Base-by-base conservation (phyloP, 1,284 basidiomycete genomes). In the Athelia psychrophila region DNA sequence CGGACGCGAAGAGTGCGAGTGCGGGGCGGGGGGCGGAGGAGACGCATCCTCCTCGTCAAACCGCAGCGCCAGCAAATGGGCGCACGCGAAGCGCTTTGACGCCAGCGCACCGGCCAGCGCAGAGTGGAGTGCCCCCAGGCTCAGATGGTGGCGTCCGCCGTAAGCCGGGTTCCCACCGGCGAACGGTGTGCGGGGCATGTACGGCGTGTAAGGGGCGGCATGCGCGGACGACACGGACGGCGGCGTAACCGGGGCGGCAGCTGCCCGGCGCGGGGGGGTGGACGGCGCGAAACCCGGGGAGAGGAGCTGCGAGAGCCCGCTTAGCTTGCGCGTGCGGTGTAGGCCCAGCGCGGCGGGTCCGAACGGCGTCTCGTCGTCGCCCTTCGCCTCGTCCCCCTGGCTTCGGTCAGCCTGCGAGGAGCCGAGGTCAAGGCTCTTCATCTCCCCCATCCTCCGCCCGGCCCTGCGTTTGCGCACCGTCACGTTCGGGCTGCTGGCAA, bases 11-110 rank as follows among this genome's bases (percentile, higher is more conserved):
- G n/a, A n/a, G n/a, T n/a, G n/a, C n/a, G n/a, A n/a, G n/a, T n/a
- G n/a, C n/a, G n/a, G n/a, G n/a, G n/a, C n/a, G n/a, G n/a, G n/a
- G n/a, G n/a, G n/a, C n/a, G n/a, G n/a, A n/a, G n/a, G n/a, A n/a
- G n/a, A n/a, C 33, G 23, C 22, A 42, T 78, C 79, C 44, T 79
- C 76, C 44, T 79, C 79, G 44, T 67, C 72, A 60, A 91, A 92
- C 3, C 88, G 76, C 33, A 92, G 65, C 3, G 89, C 88, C 2
- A 92, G 74, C 1, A 92, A 72, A 62, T 92, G 86, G 0, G 90
- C 79, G 54, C 84, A 88, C 0, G 89, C 78, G 58, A 88, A 90
- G 13, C 89, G 78, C 58, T 85, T 87, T 3, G 88, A 78, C 3
- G 81, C 75, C 9, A 91, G 58, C 0, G 88, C 84, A 22, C 75